These are phyloP conservation scores for Xylaria sp. DNA, from an alignment of 2,329 filamentous ascomycete genomes.

Conservation along the genomic window DNA sequence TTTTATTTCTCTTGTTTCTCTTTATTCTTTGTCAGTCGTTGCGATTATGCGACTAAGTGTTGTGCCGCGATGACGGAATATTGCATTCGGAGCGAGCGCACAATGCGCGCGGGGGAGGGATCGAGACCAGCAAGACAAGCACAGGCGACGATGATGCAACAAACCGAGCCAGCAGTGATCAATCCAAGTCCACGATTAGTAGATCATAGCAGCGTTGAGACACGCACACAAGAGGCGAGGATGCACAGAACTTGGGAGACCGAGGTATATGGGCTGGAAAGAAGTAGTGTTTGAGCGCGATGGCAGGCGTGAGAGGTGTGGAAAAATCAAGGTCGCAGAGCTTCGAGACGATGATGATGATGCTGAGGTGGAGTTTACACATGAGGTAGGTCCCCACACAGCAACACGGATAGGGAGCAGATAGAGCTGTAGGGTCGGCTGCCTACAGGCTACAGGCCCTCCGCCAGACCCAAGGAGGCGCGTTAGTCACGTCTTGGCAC, in stretches of 20 bases:
- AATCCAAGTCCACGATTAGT: conserved; percentile 16
- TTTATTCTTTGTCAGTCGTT: conserved; percentile 6
- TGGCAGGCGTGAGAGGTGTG: conserved; percentile 13
- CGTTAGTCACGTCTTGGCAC: conserved; percentile 1
- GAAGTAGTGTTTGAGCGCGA: conserved; percentile 14
- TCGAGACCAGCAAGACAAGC: conserved; percentile 19
- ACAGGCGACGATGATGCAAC: conserved; percentile 11
- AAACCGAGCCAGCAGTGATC: conserved; percentile 24
- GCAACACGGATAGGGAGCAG: not conserved
- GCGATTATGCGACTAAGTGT: conserved; percentile 15
- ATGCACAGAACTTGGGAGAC: conserved; percentile 6
- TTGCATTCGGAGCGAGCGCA: conserved; percentile 25
- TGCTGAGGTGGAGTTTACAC: conserved; percentile 33
- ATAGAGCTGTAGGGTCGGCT: not conserved
- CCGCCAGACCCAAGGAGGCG: not conserved
- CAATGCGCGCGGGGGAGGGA: conserved; percentile 22
- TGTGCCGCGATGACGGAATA: conserved; percentile 1
- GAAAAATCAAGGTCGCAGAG: conserved; percentile 27
- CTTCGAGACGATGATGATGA: conserved; percentile 29
- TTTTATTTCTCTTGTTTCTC: not conserved
- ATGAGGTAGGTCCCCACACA: conserved; percentile 14
- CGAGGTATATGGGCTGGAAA: conserved; percentile 1
- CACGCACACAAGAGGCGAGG: conserved; percentile 12
- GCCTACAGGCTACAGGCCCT: not conserved
- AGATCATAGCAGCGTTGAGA: conserved; percentile 6